Base-by-base conservation (phyloP, 257 asterid genomes). In the Solanum medicagineum region DNA sequence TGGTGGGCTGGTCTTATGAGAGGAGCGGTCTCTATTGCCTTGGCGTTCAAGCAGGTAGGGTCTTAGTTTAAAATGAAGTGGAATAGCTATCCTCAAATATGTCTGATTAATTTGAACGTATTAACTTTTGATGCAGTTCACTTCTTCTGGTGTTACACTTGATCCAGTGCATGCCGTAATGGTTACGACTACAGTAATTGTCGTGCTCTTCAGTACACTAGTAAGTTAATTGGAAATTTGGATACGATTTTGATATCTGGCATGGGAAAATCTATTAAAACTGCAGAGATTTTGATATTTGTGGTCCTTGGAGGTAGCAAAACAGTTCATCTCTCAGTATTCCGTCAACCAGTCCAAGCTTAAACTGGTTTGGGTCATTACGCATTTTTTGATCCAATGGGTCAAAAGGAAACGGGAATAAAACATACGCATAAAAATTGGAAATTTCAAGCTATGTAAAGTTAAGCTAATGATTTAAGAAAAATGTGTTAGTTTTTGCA, bases 1-100 rank as follows among this genome's bases (percentile, higher is more conserved):
- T 95, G 98, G 97, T 96, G 99, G 99, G 98, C 99, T 32, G 99
- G 99, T 53, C 95, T 96, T 77, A 94, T 95, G 96, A 92, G 99
- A 87, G 99, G 98, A 85, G 99, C 99, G 22, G 99, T 96, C 45
- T 96, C 99, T 87, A 95, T 95, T 29, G 99, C 99, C 40, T 88
- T 96, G 90, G 98, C 98, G 2, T 96, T 95, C 93, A 95, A 94
- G 89, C 95, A 96, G 99, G 99, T 96, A 89, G 24, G 7, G 6
- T 70, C 54, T 53, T 63, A 1, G 14, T 53, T 17, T 44, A 7
- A 7, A 19, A 2, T 77, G 17, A 53, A 83, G 44, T 10, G 40
- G 53, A 59, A n/a, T 47, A 5, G 15, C 54, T 54, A 81, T n/a
- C 40, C 29, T 81, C 44, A 49, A 81, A 56, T 40, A 17, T 16